Base-by-base conservation (phyloP, 2,329 filamentous ascomycete species). In the Phyllosticta paracitricarpa region DNA sequence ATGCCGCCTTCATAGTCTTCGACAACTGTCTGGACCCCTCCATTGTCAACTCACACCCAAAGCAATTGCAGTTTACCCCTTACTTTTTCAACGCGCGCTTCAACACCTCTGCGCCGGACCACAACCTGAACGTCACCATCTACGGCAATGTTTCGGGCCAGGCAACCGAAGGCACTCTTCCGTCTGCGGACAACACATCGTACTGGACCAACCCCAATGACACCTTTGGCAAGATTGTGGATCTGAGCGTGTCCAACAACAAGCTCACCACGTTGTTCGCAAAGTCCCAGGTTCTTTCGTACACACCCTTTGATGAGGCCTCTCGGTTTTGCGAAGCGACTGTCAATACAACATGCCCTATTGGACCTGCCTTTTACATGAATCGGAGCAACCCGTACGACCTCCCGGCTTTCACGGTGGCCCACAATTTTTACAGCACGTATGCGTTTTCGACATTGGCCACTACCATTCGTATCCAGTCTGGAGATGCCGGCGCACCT, bases 131-230 rank as follows among this genome's bases (percentile, higher is more conserved):
- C 64, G 78, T 97, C 61, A 94, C 86, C 1, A 82, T 96, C 55
- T 97, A 91, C 78, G 93, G 92, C 58, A 97, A 97, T 74, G 91
- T 97, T 30, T 89, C 87, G 8, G 94, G 94, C 55, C 84, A 87
- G 57, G 80, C 82, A 54, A 79, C 79, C 2, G 70, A 75, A 12
- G 76, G 78, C n/a, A 63, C 74, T 2, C 82, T 91, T 59, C 91
- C 90, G 35, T 68, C 82, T 0, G 74, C 81, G 19, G 73, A 81
- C 67, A 81, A 84, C 69, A 73, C 83, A 0, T 76, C 79, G 55
- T 90, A 65, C 12, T 80, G 91, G 89, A 72, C 66, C 2, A 78
- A 94, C 69, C 70, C 79, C 0, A 82, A 81, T 40, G 71, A 79
- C 56, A 85, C 81, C 0, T 77, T 84, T 59, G 90, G 91, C 70